Conservation (phyloP, 2,329 filamentous ascomycete genomes). For the Neurospora sp. region DNA sequence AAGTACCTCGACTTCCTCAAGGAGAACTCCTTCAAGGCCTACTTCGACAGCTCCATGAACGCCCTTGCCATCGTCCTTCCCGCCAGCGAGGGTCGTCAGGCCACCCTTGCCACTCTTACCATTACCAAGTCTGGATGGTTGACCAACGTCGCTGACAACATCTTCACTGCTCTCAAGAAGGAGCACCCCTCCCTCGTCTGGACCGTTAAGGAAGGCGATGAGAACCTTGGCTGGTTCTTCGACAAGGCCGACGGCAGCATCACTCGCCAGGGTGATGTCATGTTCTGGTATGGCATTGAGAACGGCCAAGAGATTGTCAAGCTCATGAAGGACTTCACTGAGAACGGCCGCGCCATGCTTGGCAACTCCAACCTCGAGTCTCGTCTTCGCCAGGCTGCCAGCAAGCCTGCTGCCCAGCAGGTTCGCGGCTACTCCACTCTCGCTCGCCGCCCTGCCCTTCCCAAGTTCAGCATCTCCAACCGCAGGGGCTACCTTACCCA, state of each 20-base stretch:
- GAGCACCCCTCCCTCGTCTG: conserved; percentile 85
- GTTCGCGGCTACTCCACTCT: conserved; percentile 59
- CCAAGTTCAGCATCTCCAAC: conserved; percentile 11
- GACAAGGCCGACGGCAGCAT: conserved; percentile 93
- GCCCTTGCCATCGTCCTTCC: conserved; percentile 84
- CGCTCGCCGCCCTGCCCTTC: conserved; percentile 29
- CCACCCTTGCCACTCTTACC: conserved; percentile 80
- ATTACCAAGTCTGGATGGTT: conserved; percentile 94
- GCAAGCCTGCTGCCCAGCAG: conserved; percentile 34
- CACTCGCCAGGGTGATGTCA: conserved; percentile 73
- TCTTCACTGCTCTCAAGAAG: conserved; percentile 88
- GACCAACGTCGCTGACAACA: conserved; percentile 89
- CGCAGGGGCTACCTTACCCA: conserved; percentile 48
- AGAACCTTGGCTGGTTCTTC: conserved; percentile 97
- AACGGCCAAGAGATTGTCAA: conserved; percentile 71
- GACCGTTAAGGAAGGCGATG: conserved; percentile 94
- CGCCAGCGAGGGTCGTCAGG: conserved; percentile 55
- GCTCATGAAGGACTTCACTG: conserved; percentile 76
- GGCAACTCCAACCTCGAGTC: conserved; percentile 82
- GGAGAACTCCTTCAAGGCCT: conserved; percentile 76
- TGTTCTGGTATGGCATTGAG: conserved; percentile 94
- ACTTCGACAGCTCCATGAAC: conserved; percentile 91
- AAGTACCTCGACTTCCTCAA: conserved; percentile 74
- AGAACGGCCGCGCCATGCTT: conserved; percentile 77
- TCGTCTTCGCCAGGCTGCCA: conserved; percentile 63